Evolutionary conservation across 805 yeast species (phyloP).

Genomic region (Pichia ethanolica): DNA sequence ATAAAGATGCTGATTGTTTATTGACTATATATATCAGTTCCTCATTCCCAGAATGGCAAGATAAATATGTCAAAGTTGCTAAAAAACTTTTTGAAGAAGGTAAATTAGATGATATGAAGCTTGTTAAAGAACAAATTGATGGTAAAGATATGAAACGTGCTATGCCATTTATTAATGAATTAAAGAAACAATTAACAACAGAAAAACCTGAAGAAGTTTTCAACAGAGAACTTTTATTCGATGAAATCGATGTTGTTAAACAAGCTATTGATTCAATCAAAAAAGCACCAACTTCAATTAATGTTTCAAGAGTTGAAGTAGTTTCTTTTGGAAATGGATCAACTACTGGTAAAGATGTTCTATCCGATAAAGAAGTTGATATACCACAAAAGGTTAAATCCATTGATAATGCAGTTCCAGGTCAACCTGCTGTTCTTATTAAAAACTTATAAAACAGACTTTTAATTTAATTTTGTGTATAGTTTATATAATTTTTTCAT

Average conservation of each 20-base stretch:
- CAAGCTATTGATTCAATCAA: conserved; percentile 47
- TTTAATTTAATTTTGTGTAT: not conserved
- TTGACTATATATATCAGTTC: conserved; percentile 68
- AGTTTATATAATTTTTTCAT: no score
- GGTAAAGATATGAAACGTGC: conserved; percentile 94
- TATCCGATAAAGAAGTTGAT: conserved; percentile 63
- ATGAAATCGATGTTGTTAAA: conserved; percentile 64
- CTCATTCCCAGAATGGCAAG: conserved; percentile 72
- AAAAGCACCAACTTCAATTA: conserved; percentile 55
- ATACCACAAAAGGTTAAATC: conserved; percentile 58
- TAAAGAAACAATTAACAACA: conserved; percentile 69
- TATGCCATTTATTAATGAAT: conserved; percentile 88
- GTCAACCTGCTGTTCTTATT: conserved; percentile 80
- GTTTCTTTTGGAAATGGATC: conserved; percentile 60
- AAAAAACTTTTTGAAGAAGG: conserved; percentile 64
- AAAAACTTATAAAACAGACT: conserved; percentile 42
- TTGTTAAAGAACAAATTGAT: conserved; percentile 52
- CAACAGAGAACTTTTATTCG: conserved; percentile 79
- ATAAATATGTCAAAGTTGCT: conserved; percentile 55
- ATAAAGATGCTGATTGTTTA: conserved; percentile 62
- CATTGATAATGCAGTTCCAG: conserved; percentile 83
- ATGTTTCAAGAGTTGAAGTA: conserved; percentile 50
- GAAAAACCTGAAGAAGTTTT: conserved; percentile 76
- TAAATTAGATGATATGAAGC: conserved; percentile 56
- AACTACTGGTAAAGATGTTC: conserved; percentile 52